Evolutionary conservation across 495 filamentous ascomycete species (phyloP).

Genomic region (Penicillium salamii): DNA sequence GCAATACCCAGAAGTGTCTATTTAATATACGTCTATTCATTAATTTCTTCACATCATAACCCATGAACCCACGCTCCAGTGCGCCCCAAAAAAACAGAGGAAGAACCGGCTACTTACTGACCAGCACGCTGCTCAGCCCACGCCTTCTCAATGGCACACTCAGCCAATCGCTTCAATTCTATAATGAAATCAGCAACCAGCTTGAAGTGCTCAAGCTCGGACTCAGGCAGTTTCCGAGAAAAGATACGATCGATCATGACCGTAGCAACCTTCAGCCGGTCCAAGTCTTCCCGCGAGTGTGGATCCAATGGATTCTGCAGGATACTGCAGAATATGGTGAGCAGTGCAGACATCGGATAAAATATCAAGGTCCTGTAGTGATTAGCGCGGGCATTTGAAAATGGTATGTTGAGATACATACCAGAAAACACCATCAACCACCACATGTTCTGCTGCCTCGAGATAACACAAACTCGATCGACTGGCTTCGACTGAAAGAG

Average conservation of each 20-base stretch:
- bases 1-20: neutral
- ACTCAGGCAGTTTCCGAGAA: constrained; percentile 29
- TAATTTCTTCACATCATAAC: neutral
- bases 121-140: constrained; percentile 26
- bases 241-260: constrained; percentile 44
- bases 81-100: neutral
- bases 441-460: constrained; percentile 34
- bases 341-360: constrained; percentile 51
- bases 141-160: constrained; percentile 43
- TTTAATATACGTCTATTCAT: neutral
- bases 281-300: constrained; percentile 43
- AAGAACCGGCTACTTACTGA: neutral
- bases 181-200: constrained; percentile 47
- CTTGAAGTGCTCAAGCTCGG: constrained; percentile 45
- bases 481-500: constrained; percentile 50
- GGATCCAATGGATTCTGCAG: constrained; percentile 45
- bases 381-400: neutral
- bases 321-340: constrained; percentile 51
- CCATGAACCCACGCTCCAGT: neutral
- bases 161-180: constrained; percentile 44
- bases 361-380: constrained; percentile 42
- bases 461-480: constrained; percentile 49
- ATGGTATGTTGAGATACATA: constrained; percentile 17
- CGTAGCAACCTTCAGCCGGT: constrained; percentile 37
- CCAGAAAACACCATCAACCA: constrained; percentile 49